Conservation (phyloP, 2,329 filamentous ascomycete species). For the Verruconis gallopava region DNA sequence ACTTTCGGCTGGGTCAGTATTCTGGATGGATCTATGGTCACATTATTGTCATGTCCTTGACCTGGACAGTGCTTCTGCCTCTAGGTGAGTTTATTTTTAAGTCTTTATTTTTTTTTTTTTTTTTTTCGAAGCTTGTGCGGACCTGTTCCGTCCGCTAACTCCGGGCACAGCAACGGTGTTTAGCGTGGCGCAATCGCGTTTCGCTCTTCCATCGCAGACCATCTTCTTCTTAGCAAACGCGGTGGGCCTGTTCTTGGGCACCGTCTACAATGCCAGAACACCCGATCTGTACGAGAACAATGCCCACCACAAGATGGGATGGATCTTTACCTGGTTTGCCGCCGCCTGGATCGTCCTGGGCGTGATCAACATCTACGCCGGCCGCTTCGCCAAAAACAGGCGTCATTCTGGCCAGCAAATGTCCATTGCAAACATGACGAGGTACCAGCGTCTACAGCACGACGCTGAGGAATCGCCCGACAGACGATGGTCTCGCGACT, state of each 20-base stretch:
- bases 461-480: slow-evolving; percentile 12
- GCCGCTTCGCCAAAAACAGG: slow-evolving; percentile 24
- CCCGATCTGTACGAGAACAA: slow-evolving; percentile 81
- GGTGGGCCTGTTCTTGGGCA: slow-evolving; percentile 26
- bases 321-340: slow-evolving; percentile 64
- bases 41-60: slow-evolving; percentile 54
- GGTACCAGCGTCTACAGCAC: slow-evolving; percentile 26
- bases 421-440: slow-evolving; percentile 24
- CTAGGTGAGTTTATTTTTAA: slow-evolving; percentile 42
- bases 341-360: slow-evolving; percentile 57
- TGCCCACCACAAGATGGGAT: slow-evolving; percentile 78
- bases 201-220: slow-evolving; percentile 57
- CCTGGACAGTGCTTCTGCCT: slow-evolving; percentile 62
- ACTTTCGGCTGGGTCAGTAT: slow-evolving; percentile 46
- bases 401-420: slow-evolving; percentile 16
- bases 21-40: slow-evolving; percentile 51
- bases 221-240: slow-evolving; percentile 31
- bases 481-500: slow-evolving; percentile 30
- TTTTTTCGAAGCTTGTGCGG: no score
- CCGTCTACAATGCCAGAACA: slow-evolving; percentile 61
- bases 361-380: slow-evolving; percentile 48
- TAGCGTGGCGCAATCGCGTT: slow-evolving; percentile 65
- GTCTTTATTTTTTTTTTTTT: no score
- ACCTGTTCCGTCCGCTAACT: slow-evolving; percentile 14
- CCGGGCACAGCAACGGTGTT: slow-evolving; percentile 60